These are phyloP conservation scores for Penicillium subrubescens DNA, from an alignment of 495 filamentous ascomycete species.

Conservation along the genomic window DNA sequence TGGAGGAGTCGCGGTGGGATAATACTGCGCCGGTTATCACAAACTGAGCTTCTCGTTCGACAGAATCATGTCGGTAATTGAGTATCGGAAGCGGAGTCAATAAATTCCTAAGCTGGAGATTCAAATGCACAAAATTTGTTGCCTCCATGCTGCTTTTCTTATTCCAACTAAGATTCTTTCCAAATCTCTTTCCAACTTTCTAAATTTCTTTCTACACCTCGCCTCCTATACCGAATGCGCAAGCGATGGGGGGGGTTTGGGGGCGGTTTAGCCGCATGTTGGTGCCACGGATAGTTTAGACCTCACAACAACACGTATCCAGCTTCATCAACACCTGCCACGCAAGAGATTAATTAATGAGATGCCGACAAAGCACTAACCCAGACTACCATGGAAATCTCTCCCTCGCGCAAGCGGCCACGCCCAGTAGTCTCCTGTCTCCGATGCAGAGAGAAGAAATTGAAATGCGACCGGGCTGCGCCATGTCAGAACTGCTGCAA, in stretches of 20 bases:
- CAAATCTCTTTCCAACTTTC: too few species aligned
- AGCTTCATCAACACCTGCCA: not conserved
- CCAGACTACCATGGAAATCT: constrained; percentile 10
- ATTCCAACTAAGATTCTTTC: too few species aligned
- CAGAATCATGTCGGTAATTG: not conserved
- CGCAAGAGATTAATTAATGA: too few species aligned
- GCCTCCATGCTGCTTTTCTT: too few species aligned
- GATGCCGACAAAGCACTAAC: not conserved
- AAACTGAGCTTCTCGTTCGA: constrained; percentile 16
- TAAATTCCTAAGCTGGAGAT: not conserved
- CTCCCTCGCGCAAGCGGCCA: constrained; percentile 26
- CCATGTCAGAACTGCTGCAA: constrained; percentile 35
- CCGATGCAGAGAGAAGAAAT: constrained; percentile 35
- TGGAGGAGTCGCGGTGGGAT: constrained; percentile 24
- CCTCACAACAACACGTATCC: too few species aligned
- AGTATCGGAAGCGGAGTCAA: not conserved
- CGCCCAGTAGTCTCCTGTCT: constrained; percentile 34
- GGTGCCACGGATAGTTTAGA: too few species aligned
- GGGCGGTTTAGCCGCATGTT: too few species aligned
- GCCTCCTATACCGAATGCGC: too few species aligned
- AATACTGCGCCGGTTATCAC: constrained; percentile 31
- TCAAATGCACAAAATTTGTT: too few species aligned
- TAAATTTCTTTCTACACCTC: too few species aligned
- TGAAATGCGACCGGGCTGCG: constrained; percentile 33
- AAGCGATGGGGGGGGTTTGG: too few species aligned